phyloP scores from a whole-genome alignment of 495 filamentous ascomycete species.

The Aspergillus sclerotioniger region DNA sequence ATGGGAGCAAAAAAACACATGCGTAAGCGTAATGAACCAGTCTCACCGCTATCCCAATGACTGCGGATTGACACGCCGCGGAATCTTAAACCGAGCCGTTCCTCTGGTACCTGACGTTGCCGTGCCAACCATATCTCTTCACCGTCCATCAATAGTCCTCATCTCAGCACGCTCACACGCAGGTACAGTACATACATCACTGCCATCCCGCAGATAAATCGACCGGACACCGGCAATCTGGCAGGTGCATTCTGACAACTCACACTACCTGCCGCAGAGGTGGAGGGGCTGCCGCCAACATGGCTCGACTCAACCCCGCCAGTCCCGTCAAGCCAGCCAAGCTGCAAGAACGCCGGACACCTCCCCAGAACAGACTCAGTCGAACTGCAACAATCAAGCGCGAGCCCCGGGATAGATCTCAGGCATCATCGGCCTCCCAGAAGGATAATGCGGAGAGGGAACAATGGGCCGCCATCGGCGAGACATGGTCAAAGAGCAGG shows the following conservation, averaged over 20 bases:
- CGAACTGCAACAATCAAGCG: conserved; percentile 2
- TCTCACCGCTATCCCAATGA: no score
- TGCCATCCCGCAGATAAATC: neutral
- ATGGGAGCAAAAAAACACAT: no score
- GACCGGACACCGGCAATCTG: neutral
- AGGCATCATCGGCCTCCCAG: conserved; percentile 1
- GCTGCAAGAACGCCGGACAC: neutral
- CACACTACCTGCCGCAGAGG: neutral
- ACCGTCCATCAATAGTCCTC: conserved; percentile 1
- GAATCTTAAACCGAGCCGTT: no score
- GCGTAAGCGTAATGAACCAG: no score
- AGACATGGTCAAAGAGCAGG: conserved; percentile 6
- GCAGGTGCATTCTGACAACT: conserved; percentile 1
- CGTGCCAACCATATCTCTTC: conserved; percentile 1
- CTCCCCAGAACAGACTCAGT: conserved; percentile 2
- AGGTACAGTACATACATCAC: neutral
- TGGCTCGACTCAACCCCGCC: conserved; percentile 26
- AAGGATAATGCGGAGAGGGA: conserved; percentile 6
- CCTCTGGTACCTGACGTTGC: neutral
- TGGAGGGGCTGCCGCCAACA: conserved; percentile 2
- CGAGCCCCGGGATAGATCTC: conserved; percentile 6
- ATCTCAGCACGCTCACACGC: neutral
- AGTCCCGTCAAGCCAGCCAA: conserved; percentile 12
- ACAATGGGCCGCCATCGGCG: conserved; percentile 10
- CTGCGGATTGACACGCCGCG: no score